Evolutionary conservation across 2,329 filamentous ascomycete species (phyloP).

Genomic region (Capronia coronata): DNA sequence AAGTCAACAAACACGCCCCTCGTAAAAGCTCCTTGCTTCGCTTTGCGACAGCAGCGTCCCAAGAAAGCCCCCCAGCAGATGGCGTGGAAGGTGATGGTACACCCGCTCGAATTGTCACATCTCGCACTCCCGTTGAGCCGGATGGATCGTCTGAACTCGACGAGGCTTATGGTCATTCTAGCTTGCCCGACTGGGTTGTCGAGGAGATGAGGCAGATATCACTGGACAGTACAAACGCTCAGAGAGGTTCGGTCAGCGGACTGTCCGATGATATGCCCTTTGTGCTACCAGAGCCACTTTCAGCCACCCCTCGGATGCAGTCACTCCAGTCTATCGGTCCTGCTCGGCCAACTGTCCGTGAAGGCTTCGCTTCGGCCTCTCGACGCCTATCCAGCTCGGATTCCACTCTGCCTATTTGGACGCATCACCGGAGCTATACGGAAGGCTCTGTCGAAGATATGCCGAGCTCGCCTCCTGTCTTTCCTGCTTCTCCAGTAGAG

Average conservation of each 20-base stretch:
- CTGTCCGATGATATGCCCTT: constrained; percentile 1
- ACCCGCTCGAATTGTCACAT: not conserved
- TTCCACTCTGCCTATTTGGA: not conserved
- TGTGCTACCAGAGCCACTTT: constrained; percentile 5
- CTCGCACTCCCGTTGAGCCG: not conserved
- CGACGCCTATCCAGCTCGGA: not conserved
- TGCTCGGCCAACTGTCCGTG: not conserved
- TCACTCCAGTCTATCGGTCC: not conserved
- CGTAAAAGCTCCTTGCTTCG: constrained; percentile 27
- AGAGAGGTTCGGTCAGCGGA: not conserved
- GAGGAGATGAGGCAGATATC: constrained; percentile 11
- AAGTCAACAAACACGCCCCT: constrained; percentile 22
- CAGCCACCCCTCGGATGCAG: not conserved
- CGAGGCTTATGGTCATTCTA: constrained; percentile 4
- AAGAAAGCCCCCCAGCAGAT: constrained; percentile 7
- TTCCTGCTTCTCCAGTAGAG: constrained; percentile 4
- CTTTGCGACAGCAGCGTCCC: constrained; percentile 21
- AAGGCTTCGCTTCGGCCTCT: not conserved
- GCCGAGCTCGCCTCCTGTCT: constrained; percentile 25
- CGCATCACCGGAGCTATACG: not conserved
- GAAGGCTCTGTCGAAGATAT: constrained; percentile 3
- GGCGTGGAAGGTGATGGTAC: not conserved
- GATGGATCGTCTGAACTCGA: not conserved
- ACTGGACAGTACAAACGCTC: not conserved
- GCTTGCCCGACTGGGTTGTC: constrained; percentile 1